Conservation (phyloP, 768 basidiomycete genomes). For the Boletus subparvulus region DNA sequence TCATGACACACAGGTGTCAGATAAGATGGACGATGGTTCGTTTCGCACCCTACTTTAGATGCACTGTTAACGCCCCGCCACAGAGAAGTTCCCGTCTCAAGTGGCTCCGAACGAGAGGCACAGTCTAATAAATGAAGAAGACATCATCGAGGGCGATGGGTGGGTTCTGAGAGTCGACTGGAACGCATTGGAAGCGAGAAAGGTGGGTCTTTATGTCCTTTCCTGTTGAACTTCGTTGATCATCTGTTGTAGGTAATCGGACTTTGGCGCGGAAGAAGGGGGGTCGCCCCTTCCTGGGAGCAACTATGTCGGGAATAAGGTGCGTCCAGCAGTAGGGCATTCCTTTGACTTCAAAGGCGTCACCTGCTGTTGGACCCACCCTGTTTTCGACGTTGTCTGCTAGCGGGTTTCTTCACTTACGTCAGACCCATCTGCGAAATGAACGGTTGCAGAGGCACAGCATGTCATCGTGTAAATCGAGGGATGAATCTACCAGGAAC, state of each 20-base stretch:
- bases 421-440: too few relatives aligned
- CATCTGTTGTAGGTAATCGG: neutral
- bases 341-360: constrained; percentile 8
- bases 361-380: constrained; percentile 19
- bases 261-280: neutral
- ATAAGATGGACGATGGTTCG: constrained; percentile 9
- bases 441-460: neutral
- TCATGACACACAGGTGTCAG: neutral
- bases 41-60: neutral
- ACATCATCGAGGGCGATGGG: neutral
- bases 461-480: too few relatives aligned
- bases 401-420: neutral
- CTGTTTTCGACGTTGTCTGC: constrained; percentile 3
- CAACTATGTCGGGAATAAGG: constrained; percentile 12
- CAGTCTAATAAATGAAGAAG: neutral
- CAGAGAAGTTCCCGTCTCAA: constrained; percentile 9
- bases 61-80: neutral
- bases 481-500: neutral
- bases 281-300: too few relatives aligned
- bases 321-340: constrained; percentile 22
- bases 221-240: neutral
- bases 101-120: constrained; percentile 6
- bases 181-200: neutral
- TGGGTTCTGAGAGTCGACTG: neutral
- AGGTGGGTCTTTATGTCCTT: neutral